A percentile compares a stretch with the other conserved stretches of the same genome.
Conservation (phyloP, 2,329 filamentous ascomycete genomes). For the Neopestalotiopsis clavispora region DNA sequence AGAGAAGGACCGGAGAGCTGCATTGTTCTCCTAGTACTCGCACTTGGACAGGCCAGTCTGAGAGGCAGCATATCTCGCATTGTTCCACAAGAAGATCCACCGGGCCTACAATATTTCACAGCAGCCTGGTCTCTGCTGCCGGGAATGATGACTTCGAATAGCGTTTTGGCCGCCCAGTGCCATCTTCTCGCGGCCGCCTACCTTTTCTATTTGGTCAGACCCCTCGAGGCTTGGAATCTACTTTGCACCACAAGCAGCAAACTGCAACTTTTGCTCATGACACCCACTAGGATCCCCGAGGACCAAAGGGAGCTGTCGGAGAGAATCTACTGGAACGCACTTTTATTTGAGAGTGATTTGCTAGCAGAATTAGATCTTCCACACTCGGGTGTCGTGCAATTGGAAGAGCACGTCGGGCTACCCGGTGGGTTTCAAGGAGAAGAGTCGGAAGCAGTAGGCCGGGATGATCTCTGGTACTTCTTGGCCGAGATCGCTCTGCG, state of each 20-base stretch:
- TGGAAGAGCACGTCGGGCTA: constrained; percentile 79
- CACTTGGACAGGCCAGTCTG: constrained; percentile 77
- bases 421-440: constrained; percentile 80
- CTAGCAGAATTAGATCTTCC: constrained; percentile 81
- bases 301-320: constrained; percentile 76
- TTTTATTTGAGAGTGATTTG: constrained; percentile 81
- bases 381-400: constrained; percentile 81
- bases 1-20: constrained; percentile 82
- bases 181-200: constrained; percentile 83
- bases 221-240: constrained; percentile 82
- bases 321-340: constrained; percentile 82
- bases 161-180: constrained; percentile 78
- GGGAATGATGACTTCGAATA: constrained; percentile 79
- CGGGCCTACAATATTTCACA: constrained; percentile 79
- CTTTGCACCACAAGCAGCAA: constrained; percentile 83
- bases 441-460: constrained; percentile 65
- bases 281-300: constrained; percentile 71
- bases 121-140: constrained; percentile 81
- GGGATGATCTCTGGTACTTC: constrained; percentile 86
- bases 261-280: constrained; percentile 77
- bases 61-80: constrained; percentile 78
- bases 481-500: constrained; percentile 81
- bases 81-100: constrained; percentile 70
- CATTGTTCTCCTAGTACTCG: constrained; percentile 78
- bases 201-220: constrained; percentile 80